Evolutionary conservation across 805 yeast genomes (phyloP), one percentile per base, ranked within the genome.

Genomic region (Pichia heedii): DNA sequence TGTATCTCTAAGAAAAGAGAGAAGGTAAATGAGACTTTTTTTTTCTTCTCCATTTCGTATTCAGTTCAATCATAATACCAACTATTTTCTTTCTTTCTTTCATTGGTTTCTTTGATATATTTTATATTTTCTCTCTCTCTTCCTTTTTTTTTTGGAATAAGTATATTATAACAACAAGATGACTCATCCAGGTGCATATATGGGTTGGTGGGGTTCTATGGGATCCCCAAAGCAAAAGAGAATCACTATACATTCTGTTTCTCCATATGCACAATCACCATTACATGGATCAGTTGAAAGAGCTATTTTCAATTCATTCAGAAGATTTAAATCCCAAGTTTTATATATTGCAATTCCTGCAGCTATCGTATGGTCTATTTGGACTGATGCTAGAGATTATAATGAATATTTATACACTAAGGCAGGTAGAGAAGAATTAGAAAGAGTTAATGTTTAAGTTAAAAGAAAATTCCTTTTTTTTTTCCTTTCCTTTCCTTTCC

Each of bases 191-290:
- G 76, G 77, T 56, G 80, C 87, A 60, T 88, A 83, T 62, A 81
- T 85, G 90, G 97, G 97, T 57, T 88, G 96, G 96, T 88, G 97
- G 97, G 97, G 97, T 62, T 67, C 73, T 71, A 68, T 88, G 62
- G 95, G 94, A 49, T 75, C 84, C 67, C 89, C 93, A 63, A 76
- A 76, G 56, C 95, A 86, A 73, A 85, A 85, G 68, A 82, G 86
- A 70, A 73, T 83, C 52, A 84, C 90, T 50, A 76, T 84, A 48
- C 93, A 90, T 75, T 73, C 96, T 44, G 88, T 93, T 51, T 84
- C 98, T 53, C 94, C 96, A 50, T 85, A 76, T 56, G 96, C 96
- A 48, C 94, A 90, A 69, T 80, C 78, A 66, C 97, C 97, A 46
- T 76, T 93, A 66, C 82, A 83, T 67, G 95, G 95, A 55, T 76